Evolutionary conservation across 2,329 filamentous ascomycete species (phyloP).

Genomic region (Helminthosporium solani): DNA sequence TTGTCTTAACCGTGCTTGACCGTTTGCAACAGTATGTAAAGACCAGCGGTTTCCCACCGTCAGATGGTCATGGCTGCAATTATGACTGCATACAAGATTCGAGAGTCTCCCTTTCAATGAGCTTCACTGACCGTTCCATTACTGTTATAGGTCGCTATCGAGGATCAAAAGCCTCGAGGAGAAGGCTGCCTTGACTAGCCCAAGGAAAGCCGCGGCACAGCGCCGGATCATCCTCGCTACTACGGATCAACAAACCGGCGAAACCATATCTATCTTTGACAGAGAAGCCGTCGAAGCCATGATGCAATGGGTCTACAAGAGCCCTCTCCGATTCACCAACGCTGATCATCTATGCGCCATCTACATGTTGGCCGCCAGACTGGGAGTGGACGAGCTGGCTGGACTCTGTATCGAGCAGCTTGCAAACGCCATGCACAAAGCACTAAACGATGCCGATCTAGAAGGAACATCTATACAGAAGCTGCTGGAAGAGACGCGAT

Average conservation of each 20-base stretch:
- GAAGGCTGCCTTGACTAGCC: slow-evolving; percentile 1
- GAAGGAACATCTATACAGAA: slow-evolving; percentile 7
- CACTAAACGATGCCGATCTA: slow-evolving; percentile 6
- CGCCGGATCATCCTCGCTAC: slow-evolving; percentile 14
- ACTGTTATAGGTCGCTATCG: background rate
- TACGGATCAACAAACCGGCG: slow-evolving; percentile 8
- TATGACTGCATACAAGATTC: too few relatives aligned
- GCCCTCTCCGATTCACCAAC: slow-evolving; percentile 1
- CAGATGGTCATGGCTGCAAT: too few relatives aligned
- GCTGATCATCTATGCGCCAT: slow-evolving; percentile 18
- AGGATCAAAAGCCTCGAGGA: slow-evolving; percentile 12
- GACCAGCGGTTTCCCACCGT: too few relatives aligned
- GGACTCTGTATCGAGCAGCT: slow-evolving; percentile 17
- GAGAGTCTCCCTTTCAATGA: background rate
- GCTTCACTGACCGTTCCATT: background rate
- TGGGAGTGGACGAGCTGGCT: slow-evolving; percentile 17
- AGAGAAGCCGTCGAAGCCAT: slow-evolving; percentile 12
- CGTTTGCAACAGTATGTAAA: background rate
- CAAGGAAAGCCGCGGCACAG: slow-evolving; percentile 19
- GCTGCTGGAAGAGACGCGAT: slow-evolving; percentile 5
- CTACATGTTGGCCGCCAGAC: slow-evolving; percentile 11
- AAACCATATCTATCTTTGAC: slow-evolving; percentile 8
- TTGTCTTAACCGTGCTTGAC: slow-evolving; percentile 8
- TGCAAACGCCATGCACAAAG: background rate
- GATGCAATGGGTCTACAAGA: slow-evolving; percentile 21